phyloP scores from a whole-genome alignment of 225 moss, liverwort and hornwort species.

The Physcomitrium patens region DNA sequence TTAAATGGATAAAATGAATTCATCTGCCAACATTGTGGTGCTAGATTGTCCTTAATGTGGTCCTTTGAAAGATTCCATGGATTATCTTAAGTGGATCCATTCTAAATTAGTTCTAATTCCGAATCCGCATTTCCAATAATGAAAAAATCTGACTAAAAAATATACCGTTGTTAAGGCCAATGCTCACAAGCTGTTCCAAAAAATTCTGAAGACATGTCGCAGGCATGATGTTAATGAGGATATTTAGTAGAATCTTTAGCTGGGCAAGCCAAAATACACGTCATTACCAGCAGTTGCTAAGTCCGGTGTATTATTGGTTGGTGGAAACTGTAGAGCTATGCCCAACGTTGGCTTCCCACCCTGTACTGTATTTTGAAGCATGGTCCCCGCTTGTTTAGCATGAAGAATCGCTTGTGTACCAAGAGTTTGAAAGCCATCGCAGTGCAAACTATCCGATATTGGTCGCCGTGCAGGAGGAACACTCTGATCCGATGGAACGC shows the following conservation, averaged over 20 bases:
- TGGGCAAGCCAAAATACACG: constrained; percentile 27
- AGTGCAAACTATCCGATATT: neutral
- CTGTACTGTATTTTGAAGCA: constrained; percentile 19
- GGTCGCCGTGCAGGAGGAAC: constrained; percentile 2
- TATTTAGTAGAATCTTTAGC: neutral
- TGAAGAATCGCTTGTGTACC: constrained; percentile 4
- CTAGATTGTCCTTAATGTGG: neutral
- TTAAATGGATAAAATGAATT: neutral
- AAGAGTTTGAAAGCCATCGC: neutral
- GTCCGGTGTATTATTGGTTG: constrained; percentile 13
- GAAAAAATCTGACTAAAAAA: neutral
- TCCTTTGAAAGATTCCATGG: neutral
- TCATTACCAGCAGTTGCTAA: constrained; percentile 13
- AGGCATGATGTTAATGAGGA: constrained; percentile 17
- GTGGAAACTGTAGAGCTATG: constrained; percentile 8
- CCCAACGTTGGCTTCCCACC: constrained; percentile 18
- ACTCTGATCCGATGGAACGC: neutral
- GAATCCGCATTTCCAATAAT: neutral
- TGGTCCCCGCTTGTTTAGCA: constrained; percentile 17
- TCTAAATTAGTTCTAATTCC: neutral
- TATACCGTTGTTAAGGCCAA: constrained; percentile 19
- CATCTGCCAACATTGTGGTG: neutral
- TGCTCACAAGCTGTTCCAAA: constrained; percentile 20
- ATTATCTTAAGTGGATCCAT: neutral
- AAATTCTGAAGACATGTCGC: neutral